These are phyloP conservation scores for Zanthoxylum bungeanum DNA, from an alignment of 345 rosid species.

Conservation along the genomic window DNA sequence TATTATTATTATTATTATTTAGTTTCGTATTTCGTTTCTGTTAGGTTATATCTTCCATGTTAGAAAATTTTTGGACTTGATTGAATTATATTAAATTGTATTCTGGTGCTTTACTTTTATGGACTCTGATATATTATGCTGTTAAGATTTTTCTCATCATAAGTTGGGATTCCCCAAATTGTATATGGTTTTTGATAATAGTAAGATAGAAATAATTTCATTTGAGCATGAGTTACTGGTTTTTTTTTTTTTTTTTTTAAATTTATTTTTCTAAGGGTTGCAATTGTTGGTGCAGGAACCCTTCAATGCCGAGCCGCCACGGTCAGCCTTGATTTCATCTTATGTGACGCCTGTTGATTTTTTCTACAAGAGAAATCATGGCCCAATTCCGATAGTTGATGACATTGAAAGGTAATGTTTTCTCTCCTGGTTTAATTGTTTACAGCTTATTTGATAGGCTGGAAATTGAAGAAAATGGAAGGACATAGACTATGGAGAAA, in stretches of 20 bases:
- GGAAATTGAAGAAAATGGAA: neutral
- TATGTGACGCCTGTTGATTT: conserved; percentile 82
- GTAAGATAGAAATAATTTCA: neutral
- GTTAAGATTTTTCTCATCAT: neutral
- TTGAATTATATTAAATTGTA: neutral
- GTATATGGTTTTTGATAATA: neutral
- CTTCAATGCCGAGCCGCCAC: conserved; percentile 92
- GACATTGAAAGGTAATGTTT: conserved; percentile 54
- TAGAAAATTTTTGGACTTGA: neutral
- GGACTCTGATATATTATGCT: neutral
- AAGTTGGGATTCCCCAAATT: neutral
- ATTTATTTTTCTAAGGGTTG: neutral
- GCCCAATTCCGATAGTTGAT: conserved; percentile 84
- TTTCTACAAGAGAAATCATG: conserved; percentile 95
- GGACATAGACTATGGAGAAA: too few species aligned
- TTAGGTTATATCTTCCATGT: neutral
- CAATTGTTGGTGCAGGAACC: conserved; percentile 56
- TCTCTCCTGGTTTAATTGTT: neutral
- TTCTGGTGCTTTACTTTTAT: neutral
- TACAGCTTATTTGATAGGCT: neutral
- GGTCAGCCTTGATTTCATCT: conserved; percentile 60
- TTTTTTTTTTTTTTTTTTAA: neutral
- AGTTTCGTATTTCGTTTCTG: neutral
- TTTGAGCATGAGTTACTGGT: neutral
- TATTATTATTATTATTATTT: neutral